Evolutionary conservation across 495 filamentous ascomycete genomes (phyloP), one percentile per base, ranked within the genome.

Genomic region (Parachaetomium inaequale): DNA sequence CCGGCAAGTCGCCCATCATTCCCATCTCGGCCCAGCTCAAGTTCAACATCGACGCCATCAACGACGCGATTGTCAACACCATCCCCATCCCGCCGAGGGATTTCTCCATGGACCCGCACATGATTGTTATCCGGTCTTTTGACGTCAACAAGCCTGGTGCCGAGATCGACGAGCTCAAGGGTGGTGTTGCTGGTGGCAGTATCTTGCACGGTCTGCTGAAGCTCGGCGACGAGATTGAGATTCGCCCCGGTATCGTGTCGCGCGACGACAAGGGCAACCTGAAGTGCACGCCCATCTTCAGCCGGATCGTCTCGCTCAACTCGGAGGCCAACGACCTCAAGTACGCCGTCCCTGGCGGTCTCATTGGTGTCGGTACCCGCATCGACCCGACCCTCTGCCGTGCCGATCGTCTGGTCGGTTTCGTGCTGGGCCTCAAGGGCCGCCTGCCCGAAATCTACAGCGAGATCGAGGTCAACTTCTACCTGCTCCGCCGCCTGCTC

Each of bases 111-210:
- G 88, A 89, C 45, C 94, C 94, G 29, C 92, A 96, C 77, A 96
- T 98, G 90, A 98, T 98, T 68, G 87, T 98, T 69, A 98, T 98
- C 73, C 89, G 94, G 66, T 97, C 93, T 5, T 98, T 98, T 75
- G 94, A 98, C 70, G 95, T 98, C 66, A 98, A 98, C 86, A 98
- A 98, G 84, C 94, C 94, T 40, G 94, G 94, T 84, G 92, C 95
- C n/a, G 95, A 96, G 79, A 97, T 98, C 61, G 95, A 98, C 34
- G 95, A 98, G 67, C 82, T 98, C 63, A 98, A 98, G 84, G 94
- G 94, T 71, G 94, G 94, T 83, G 94, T 98, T 75, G 94, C 94
- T 67, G 94, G 94, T 84, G 94, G 94, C 64, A 91, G 87, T 78
- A 97, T 98, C 70, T 79, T 98, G 59, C 96, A 91, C 66, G 94